Base-by-base conservation (phyloP, 2,329 filamentous ascomycete genomes). In the Biscogniauxia mediterranea region DNA sequence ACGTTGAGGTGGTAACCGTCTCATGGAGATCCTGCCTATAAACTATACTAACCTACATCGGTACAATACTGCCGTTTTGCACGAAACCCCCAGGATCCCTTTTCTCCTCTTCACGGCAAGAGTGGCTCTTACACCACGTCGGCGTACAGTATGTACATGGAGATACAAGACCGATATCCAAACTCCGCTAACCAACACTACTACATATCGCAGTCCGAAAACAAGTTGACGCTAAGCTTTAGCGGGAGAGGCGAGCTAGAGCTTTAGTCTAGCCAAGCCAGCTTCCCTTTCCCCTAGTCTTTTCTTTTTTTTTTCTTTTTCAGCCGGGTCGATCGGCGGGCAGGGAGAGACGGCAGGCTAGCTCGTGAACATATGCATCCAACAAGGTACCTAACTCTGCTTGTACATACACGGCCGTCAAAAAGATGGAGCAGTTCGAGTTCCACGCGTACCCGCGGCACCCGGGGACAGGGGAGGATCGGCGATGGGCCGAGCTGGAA, bases 401-500 rank as follows among this genome's bases (percentile, higher is more conserved):
- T n/a, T n/a, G 23, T 23, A 23, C 23, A 32, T 32, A 32, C 28
- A 32, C 11, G 28, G 28, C 28, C 28, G 28, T 13, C 5, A 28
- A 7, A 8, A 13, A 26, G 21, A 49, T 49, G 32, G 54, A 50
- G 32, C 32, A 56, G 42, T 49, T 56, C 20, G 54, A 56, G 25
- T 49, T 49, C 54, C 54, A 49, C 54, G 20, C 54, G 19, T 56
- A 49, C 52, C 11, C 17, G 6, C 38, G 15, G 54, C 19, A 56
- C 38, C 54, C 38, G 19, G 20, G 15, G 23, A 38, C 13, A 21
- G 38, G 57, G 52, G 57, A 7, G 23, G 15, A 23, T 13, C 42
- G 46, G 19, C 7, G 11, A 26, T 73, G 72, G 70, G 54, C 55
- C 7, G 51, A 69, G 13, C 65, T 76, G 32, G 71, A 72, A 5